A percentile compares a stretch with the other conserved stretches of the same genome.
Conservation (phyloP, 495 filamentous ascomycete species). For the Neurospora intermedia region DNA sequence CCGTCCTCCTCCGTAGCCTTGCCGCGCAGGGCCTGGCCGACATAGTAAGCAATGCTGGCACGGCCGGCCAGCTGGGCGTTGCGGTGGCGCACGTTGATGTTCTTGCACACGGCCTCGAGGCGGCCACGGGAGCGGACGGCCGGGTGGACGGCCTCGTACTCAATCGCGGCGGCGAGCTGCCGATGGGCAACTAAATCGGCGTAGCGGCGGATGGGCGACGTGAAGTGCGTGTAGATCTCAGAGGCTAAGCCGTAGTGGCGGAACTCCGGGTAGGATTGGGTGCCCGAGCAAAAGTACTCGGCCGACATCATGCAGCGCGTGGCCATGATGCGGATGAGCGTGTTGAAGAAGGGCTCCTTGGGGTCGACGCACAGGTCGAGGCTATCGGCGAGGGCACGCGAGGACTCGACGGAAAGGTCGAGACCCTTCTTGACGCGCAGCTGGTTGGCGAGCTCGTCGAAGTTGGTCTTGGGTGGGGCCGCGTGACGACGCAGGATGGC, state of each 20-base stretch:
- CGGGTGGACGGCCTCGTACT: conserved; percentile 74
- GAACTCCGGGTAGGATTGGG: conserved; percentile 86
- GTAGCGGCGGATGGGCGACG: conserved; percentile 91
- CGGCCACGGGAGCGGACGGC: conserved; percentile 64
- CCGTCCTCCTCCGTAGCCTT: conserved; percentile 75
- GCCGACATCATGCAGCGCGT: conserved; percentile 99
- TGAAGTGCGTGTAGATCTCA: conserved; percentile 98
- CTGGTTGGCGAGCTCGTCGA: conserved; percentile 85
- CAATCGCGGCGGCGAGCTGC: conserved; percentile 89
- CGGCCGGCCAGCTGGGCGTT: conserved; percentile 93
- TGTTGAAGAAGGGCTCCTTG: conserved; percentile 95
- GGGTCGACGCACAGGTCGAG: conserved; percentile 75
- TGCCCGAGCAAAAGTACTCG: conserved; percentile 93
- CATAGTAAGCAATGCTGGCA: conserved; percentile 91
- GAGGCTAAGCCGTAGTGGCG: conserved; percentile 90
- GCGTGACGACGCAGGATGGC: conserved; percentile 87
- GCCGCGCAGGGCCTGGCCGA: conserved; percentile 88
- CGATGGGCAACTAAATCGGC: conserved; percentile 89
- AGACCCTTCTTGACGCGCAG: conserved; percentile 74
- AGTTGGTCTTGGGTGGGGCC: conserved; percentile 87
- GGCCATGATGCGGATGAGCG: conserved; percentile 88
- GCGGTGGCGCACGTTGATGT: conserved; percentile 93
- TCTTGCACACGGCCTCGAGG: conserved; percentile 88
- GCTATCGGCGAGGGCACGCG: conserved; percentile 80
- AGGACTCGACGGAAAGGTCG: conserved; percentile 70